phyloP scores from a whole-genome alignment of 2,329 filamentous ascomycete genomes.

The Aspergillus ustus region DNA sequence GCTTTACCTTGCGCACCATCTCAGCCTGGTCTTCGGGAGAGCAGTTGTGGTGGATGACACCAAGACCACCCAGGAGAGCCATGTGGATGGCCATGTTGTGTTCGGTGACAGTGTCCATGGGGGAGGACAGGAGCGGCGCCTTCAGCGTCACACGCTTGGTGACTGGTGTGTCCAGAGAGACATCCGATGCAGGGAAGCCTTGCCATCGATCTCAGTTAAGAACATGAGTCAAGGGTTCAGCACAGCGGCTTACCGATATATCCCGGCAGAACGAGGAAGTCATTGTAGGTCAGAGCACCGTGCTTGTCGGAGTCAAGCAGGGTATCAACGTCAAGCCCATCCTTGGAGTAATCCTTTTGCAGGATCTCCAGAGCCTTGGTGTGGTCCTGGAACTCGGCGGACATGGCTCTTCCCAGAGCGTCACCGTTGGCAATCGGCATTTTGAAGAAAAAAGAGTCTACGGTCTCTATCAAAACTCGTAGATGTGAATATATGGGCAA shows the following conservation, averaged over 20 bases:
- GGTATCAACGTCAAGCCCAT: conserved; percentile 86
- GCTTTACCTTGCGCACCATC: conserved; percentile 99
- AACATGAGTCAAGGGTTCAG: conserved; percentile 16
- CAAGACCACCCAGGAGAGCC: conserved; percentile 58
- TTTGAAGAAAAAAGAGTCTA: conserved; percentile 43
- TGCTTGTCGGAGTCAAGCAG: conserved; percentile 90
- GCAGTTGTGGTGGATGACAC: conserved; percentile 99
- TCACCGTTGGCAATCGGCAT: conserved; percentile 77
- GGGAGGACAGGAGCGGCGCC: conserved; percentile 94
- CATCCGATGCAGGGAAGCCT: conserved; percentile 88
- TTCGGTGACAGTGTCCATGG: conserved; percentile 99
- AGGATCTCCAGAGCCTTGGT: conserved; percentile 78
- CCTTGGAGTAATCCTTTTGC: conserved; percentile 69
- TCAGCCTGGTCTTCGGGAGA: conserved; percentile 95
- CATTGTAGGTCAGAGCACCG: conserved; percentile 97
- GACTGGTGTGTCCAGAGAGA: conserved; percentile 84
- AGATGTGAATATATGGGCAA: conserved; percentile 27
- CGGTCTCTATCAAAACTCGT: conserved; percentile 31
- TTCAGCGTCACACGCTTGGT: conserved; percentile 96
- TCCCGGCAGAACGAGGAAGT: conserved; percentile 94
- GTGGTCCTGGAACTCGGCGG: conserved; percentile 70
- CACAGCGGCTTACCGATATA: conserved; percentile 72
- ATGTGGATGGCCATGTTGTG: conserved; percentile 99
- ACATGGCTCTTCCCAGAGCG: conserved; percentile 53
- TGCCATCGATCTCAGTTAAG: conserved; percentile 38